Conservation (phyloP, 2,329 filamentous ascomycete species). For the Trichoderma pleuroti region DNA sequence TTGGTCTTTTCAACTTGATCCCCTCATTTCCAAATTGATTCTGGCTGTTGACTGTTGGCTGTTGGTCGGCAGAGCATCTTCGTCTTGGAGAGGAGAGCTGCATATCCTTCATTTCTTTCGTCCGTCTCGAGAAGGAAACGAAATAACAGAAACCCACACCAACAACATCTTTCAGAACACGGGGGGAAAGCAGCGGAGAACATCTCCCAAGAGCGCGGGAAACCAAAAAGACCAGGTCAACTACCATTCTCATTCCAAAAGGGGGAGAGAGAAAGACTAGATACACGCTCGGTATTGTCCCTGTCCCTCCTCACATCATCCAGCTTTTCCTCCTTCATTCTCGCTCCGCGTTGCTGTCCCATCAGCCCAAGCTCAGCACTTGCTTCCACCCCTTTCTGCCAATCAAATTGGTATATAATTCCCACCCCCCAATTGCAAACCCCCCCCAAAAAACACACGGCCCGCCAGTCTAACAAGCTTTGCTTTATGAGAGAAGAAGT, state of each 20-base stretch:
- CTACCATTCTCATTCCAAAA: not conserved
- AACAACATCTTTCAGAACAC: not conserved
- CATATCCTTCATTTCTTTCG: not conserved
- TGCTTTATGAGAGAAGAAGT: not conserved
- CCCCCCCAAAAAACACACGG: not conserved
- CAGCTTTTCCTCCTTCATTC: not conserved
- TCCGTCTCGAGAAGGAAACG: not conserved
- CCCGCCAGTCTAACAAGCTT: not conserved
- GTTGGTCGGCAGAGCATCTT: not conserved
- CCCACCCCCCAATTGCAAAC: not conserved
- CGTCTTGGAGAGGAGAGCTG: not conserved
- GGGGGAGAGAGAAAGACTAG: not conserved
- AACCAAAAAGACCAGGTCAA: not conserved
- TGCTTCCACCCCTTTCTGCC: not conserved
- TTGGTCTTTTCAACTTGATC: too few relatives aligned
- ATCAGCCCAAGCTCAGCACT: not conserved
- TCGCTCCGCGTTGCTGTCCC: not conserved
- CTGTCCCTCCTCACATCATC: not conserved
- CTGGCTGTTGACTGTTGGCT: not conserved
- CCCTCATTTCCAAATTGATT: too few relatives aligned
- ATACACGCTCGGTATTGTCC: not conserved
- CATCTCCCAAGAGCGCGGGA: not conserved
- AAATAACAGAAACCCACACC: not conserved
- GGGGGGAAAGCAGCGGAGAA: too few relatives aligned
- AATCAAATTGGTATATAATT: constrained; percentile 9